Conservation (phyloP, 2,329 filamentous ascomycete species). For the Orbilia ellipsospora region DNA sequence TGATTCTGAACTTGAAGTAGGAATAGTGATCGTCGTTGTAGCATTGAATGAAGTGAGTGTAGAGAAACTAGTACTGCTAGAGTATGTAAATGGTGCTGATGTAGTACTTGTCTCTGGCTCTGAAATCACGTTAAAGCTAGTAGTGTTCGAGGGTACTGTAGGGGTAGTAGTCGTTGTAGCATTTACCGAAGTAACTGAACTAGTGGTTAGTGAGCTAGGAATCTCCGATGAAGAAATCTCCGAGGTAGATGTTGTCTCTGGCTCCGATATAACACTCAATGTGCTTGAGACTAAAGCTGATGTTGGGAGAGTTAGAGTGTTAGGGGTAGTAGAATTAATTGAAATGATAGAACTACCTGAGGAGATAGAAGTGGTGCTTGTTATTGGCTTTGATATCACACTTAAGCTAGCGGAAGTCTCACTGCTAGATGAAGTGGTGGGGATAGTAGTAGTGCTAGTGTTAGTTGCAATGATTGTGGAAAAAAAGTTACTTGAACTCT, state of each 20-base stretch:
- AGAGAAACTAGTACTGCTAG: slow-evolving; percentile 20
- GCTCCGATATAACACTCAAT: slow-evolving; percentile 2
- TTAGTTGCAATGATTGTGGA: slow-evolving; percentile 13
- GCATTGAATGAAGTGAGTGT: slow-evolving; percentile 27
- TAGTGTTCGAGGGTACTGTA: slow-evolving; percentile 4
- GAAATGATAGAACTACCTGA: background rate
- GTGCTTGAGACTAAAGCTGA: slow-evolving; percentile 13
- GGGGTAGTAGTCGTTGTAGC: slow-evolving; percentile 33
- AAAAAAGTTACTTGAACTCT: slow-evolving; percentile 7
- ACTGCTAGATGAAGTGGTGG: background rate
- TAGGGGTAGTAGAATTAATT: slow-evolving; percentile 18
- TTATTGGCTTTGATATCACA: slow-evolving; percentile 21
- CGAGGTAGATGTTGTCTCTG: slow-evolving; percentile 13
- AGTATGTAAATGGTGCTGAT: background rate
- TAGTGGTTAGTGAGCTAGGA: slow-evolving; percentile 4
- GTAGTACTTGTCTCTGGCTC: slow-evolving; percentile 14
- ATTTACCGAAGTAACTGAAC: slow-evolving; percentile 28
- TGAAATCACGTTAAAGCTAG: slow-evolving; percentile 13
- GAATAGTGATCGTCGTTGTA: slow-evolving; percentile 12
- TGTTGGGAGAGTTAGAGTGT: background rate
- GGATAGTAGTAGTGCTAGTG: slow-evolving; percentile 16
- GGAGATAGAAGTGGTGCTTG: background rate
- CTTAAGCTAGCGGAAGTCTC: slow-evolving; percentile 5
- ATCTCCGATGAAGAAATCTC: slow-evolving; percentile 3
- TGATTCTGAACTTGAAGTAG: slow-evolving; percentile 10